Base-by-base conservation (phyloP, 2,329 filamentous ascomycete genomes). In the Xylariaceae sp. region DNA sequence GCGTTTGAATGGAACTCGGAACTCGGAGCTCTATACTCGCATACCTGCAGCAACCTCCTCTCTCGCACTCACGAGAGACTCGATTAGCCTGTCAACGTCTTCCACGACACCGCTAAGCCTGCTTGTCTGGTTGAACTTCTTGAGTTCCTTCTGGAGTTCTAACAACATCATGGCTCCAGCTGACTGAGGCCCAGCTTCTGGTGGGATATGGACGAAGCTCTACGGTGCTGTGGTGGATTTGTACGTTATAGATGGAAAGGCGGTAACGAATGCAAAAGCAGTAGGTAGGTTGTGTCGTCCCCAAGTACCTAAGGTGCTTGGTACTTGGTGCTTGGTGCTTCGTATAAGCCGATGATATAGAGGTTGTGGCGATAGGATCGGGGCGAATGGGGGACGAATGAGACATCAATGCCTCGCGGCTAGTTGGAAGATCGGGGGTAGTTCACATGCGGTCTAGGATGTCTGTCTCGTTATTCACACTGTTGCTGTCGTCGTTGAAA, bases 41-140 rank as follows among this genome's bases (percentile, higher is more conserved):
- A n/a, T 71, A 90, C 90, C 85, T 63, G 79, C 74, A 60, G 85
- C 85, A 56, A 96, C 86, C 61, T 83, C 78, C 59, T 89, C 84
- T 53, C 90, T 81, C 40, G 91, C 89, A 47, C 79, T 78, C 60
- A 83, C 80, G 31, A 99, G 82, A 54, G 89, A 73, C 59, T 90
- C 82, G 62, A 99, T 90, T 40, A 91, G 87, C 56, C 83, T 81
- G 68, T 97, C 90, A 19, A 95, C 87, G 78, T 95, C 86, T 35
- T 83, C 75, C 55, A 95, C 84, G 40, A 85, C 86, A 53, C 86
- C 81, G 3, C 80, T 80, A 44, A 91, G 80, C 66, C 85, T 86
- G 34, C 85, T 82, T 60, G 81, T 84, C 67, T 80, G 84, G 65
- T 82, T 81, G 57, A 95, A 82, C 65, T 84, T 83, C 62, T 84